Conservation (phyloP, 495 filamentous ascomycete genomes). For the Copromyces sp. region DNA sequence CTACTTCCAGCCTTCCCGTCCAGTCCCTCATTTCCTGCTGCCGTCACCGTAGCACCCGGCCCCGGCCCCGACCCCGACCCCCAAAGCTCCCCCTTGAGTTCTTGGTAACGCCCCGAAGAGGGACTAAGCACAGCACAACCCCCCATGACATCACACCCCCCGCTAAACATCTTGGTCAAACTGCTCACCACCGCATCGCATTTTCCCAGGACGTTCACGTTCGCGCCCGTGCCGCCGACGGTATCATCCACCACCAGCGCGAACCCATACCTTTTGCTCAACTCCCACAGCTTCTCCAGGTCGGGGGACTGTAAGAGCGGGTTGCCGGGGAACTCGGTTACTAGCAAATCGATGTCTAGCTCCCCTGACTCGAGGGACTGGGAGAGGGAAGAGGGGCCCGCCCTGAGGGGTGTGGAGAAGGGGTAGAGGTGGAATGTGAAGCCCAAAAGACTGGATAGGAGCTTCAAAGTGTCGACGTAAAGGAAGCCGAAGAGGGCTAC, state of each 20-base stretch:
- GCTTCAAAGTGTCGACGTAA: conserved; percentile 22
- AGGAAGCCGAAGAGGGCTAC: conserved; percentile 5
- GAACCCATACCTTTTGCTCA: conserved; percentile 1
- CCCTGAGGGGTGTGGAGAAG: conserved; percentile 1
- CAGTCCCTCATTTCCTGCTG: not conserved
- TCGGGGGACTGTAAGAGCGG: conserved; percentile 16
- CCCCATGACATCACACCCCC: conserved; percentile 21
- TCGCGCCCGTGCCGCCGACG: conserved; percentile 8
- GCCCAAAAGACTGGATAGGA: conserved; percentile 4
- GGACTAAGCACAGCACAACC: conserved; percentile 8
- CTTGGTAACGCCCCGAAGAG: not conserved
- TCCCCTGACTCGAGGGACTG: not conserved
- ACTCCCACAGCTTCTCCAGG: not conserved
- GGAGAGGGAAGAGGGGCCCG: not conserved
- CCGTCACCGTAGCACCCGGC: too few species aligned
- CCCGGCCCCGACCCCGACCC: not conserved
- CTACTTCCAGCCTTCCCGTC: not conserved
- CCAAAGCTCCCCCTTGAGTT: not conserved
- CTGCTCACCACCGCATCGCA: conserved; percentile 19
- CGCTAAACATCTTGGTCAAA: conserved; percentile 22
- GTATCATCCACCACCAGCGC: conserved; percentile 21
- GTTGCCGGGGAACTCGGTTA: conserved; percentile 25
- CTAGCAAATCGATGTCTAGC: not conserved
- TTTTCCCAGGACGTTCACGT: conserved; percentile 2
- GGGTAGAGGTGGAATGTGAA: not conserved